Evolutionary conservation across 495 filamentous ascomycete species (phyloP), one percentile per base, ranked within the genome.

Genomic region (Daldinia decipiens): DNA sequence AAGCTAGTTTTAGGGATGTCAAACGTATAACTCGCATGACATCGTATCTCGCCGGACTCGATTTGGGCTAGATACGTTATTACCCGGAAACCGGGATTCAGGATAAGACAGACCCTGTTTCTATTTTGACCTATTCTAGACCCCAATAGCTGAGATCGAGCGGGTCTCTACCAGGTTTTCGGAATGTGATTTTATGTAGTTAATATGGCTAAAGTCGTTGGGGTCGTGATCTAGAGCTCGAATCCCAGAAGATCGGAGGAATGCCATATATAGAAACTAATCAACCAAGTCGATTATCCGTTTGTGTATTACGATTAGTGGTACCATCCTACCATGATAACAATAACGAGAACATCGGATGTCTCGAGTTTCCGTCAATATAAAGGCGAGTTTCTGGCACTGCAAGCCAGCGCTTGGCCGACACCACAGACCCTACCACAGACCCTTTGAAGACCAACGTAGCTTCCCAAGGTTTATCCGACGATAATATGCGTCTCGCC

Each of bases 181-280:
- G 59, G 59, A 58, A 53, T 31, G 43, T 31, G 52, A 58, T 52
- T 58, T 12, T 13, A 53, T 34, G 50, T 34, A 57, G 52, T 57
- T 63, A 68, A 68, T 68, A 52, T 68, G 66, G 66, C 52, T 68
- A 68, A 68, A 68, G 32, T 68, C 59, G 32, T 29, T 40, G 8
- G 21, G 59, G 40, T 29, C 15, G 13, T 34, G 34, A 68, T 63
- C 59, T 59, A 68, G 59, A 68, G n/a, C 59, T 40, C 38, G 7
- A 34, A 53, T 7, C 11, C 32, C 13, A 43, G 29, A 27, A 52
- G 1, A 11, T 27, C 8, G 12, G 27, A 17, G 34, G 27, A 17
- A n/a, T 15, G 12, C 9, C 24, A 29, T 13, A 31, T 45, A 38
- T 51, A 26, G 19, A 31, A 50, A 39, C 29, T 19, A 51, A 65